Conservation (phyloP, 2,329 filamentous ascomycete genomes). For the Amauroascus niger region DNA sequence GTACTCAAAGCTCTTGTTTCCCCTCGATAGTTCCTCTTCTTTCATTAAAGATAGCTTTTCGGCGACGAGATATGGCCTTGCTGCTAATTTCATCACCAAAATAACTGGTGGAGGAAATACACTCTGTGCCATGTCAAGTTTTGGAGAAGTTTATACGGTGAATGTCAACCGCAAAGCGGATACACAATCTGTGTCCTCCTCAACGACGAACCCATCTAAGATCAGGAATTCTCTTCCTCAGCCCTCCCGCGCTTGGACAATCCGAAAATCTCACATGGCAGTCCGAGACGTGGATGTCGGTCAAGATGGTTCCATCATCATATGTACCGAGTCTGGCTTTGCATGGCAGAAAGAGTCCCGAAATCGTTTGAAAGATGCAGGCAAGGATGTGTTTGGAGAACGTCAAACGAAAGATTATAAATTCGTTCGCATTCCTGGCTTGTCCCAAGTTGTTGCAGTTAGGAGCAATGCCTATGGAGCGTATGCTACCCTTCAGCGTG, state of each 20-base stretch:
- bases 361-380: slow-evolving; percentile 63
- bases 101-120: slow-evolving; percentile 82
- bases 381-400: slow-evolving; percentile 40
- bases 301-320: slow-evolving; percentile 87
- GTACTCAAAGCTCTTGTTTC: slow-evolving; percentile 82
- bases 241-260: slow-evolving; percentile 78
- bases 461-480: slow-evolving; percentile 82
- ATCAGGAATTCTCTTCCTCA: slow-evolving; percentile 71
- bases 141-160: slow-evolving; percentile 81
- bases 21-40: slow-evolving; percentile 60
- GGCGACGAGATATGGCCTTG: slow-evolving; percentile 54
- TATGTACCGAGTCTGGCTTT: slow-evolving; percentile 83
- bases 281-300: slow-evolving; percentile 79
- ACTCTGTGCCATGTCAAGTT: slow-evolving; percentile 74
- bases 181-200: slow-evolving; percentile 50
- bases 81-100: slow-evolving; percentile 59
- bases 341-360: slow-evolving; percentile 86
- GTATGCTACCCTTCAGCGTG: slow-evolving; percentile 76
- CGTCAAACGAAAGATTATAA: slow-evolving; percentile 81
- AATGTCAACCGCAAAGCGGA: slow-evolving; percentile 62
- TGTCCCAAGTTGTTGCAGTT: slow-evolving; percentile 75
- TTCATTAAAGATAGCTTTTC: slow-evolving; percentile 58
- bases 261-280: slow-evolving; percentile 73
- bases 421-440: slow-evolving; percentile 78
- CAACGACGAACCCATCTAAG: slow-evolving; percentile 86